These are phyloP conservation scores for Leptographium radiaticola DNA, from an alignment of 2,329 filamentous ascomycete genomes.

Conservation along the genomic window DNA sequence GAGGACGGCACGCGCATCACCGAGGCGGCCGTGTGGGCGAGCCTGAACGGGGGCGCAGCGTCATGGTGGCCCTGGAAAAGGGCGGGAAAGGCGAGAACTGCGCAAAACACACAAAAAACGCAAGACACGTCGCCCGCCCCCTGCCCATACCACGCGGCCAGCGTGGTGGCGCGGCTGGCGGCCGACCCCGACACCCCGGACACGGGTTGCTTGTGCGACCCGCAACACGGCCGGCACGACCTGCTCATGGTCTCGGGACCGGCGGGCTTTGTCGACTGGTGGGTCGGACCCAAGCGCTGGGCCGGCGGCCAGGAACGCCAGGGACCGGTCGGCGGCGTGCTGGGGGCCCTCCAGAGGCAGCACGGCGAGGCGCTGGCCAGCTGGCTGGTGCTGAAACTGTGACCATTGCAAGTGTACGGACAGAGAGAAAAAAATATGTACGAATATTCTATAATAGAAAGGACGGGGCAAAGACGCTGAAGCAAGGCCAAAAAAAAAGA, in stretches of 20 bases:
- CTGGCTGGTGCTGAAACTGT: constrained; percentile 43
- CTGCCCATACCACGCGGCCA: constrained; percentile 16
- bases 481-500: background rate
- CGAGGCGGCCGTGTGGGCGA: constrained; percentile 29
- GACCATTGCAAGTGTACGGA: background rate
- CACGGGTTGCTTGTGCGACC: constrained; percentile 12
- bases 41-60: constrained; percentile 7
- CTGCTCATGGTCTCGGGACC: constrained; percentile 81
- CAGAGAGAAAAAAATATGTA: background rate
- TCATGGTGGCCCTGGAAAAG: background rate
- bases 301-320: constrained; percentile 58
- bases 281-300: constrained; percentile 73
- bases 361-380: constrained; percentile 21
- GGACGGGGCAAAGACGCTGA: background rate
- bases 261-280: constrained; percentile 73
- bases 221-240: constrained; percentile 26
- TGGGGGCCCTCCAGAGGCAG: constrained; percentile 44
- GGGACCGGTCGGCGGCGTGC: constrained; percentile 57
- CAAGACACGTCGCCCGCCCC: background rate
- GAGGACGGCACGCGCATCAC: constrained; percentile 59
- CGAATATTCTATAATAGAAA: background rate
- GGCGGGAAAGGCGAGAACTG: background rate
- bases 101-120: too few species aligned
- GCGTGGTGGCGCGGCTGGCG: constrained; percentile 14
- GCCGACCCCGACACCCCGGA: background rate